A percentile compares a stretch with the other conserved stretches of the same genome.
phyloP scores from a whole-genome alignment of 257 asterid genomes.

The Capsicum pubescens region DNA sequence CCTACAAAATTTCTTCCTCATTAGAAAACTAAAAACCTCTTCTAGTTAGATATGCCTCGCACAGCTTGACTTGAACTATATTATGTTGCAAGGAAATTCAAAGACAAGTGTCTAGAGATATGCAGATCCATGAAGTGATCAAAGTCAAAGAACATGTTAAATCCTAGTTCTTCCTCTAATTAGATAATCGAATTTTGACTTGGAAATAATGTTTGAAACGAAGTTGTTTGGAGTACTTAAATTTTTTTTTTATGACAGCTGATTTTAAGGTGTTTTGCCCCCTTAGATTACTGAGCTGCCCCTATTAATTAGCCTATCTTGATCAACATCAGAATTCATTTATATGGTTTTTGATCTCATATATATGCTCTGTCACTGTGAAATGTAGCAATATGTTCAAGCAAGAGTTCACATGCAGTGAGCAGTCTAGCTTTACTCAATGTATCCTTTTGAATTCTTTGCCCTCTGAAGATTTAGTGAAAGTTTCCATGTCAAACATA shows the following conservation, averaged over 20 bases:
- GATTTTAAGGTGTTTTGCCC: slow-evolving; percentile 1
- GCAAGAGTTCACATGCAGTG: background rate
- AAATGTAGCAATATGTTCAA: background rate
- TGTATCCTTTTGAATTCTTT: background rate
- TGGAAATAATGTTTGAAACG: background rate
- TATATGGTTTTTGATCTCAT: background rate
- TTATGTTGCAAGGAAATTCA: background rate
- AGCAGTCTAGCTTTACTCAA: background rate
- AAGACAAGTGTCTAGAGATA: background rate
- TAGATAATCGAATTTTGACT: background rate
- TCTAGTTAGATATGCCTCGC: background rate
- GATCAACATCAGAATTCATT: background rate
- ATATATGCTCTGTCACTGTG: background rate
- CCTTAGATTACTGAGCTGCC: background rate
- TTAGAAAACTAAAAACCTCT: background rate
- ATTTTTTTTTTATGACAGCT: background rate
- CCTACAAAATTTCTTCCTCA: background rate
- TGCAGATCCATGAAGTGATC: background rate
- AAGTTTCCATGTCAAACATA: background rate
- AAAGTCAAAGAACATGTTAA: background rate
- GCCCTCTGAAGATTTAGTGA: background rate
- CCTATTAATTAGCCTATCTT: background rate
- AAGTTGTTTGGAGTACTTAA: background rate
- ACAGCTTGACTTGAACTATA: background rate
- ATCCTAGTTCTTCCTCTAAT: background rate